Conservation (phyloP, 2,329 filamentous ascomycete genomes). For the Aspergillus persii region DNA sequence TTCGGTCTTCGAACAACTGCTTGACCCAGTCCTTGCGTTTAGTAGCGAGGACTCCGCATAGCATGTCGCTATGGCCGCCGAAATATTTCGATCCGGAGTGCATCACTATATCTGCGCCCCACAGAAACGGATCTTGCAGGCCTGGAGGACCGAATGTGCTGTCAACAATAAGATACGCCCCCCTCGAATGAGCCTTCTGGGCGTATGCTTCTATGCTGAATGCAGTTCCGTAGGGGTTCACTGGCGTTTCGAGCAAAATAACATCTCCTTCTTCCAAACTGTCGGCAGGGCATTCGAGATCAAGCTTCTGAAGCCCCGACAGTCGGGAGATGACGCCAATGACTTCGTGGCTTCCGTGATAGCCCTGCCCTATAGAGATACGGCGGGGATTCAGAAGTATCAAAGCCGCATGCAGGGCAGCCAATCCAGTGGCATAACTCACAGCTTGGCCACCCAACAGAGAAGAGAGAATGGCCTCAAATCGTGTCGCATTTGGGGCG, state of each 20-base stretch:
- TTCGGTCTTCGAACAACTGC: slow-evolving; percentile 64
- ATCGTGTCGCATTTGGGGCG: slow-evolving; percentile 76
- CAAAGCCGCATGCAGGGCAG: slow-evolving; percentile 82
- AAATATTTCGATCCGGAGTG: slow-evolving; percentile 96
- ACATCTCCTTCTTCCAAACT: slow-evolving; percentile 74
- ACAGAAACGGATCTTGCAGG: slow-evolving; percentile 77
- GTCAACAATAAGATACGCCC: slow-evolving; percentile 82
- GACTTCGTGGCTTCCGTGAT: slow-evolving; percentile 93
- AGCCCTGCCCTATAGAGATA: slow-evolving; percentile 78
- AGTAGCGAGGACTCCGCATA: slow-evolving; percentile 81
- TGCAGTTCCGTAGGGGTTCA: slow-evolving; percentile 86
- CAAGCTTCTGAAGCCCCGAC: slow-evolving; percentile 69
- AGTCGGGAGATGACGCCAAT: slow-evolving; percentile 70
- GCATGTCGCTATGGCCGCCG: slow-evolving; percentile 89
- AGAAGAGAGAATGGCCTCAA: slow-evolving; percentile 78
- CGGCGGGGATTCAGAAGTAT: slow-evolving; percentile 77
- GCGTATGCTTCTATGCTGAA: slow-evolving; percentile 71
- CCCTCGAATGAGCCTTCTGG: slow-evolving; percentile 65
- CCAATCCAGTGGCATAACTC: slow-evolving; percentile 79
- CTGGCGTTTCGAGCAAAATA: slow-evolving; percentile 86
- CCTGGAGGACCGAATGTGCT: slow-evolving; percentile 91
- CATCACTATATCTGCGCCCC: slow-evolving; percentile 83
- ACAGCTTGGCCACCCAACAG: slow-evolving; percentile 64
- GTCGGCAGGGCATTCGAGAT: slow-evolving; percentile 66
- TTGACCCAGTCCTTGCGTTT: slow-evolving; percentile 57